Evolutionary conservation across 805 yeast genomes (phyloP).

Genomic region (Jamesozyma spencerorum): DNA sequence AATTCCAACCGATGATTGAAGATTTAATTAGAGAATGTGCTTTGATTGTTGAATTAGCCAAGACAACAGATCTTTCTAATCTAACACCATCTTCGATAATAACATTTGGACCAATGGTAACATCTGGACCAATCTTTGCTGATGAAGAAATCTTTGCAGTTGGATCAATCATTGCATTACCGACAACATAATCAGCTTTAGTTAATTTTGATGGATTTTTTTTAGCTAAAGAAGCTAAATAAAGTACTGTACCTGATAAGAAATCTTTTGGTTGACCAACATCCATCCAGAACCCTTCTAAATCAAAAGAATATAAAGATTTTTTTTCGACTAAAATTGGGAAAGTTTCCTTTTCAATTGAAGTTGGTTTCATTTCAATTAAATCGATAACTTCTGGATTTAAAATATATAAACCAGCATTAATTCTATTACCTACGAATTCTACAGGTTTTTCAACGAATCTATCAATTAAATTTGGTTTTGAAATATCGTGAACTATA

Average conservation of each 20-base stretch:
- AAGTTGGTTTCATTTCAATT: conserved; percentile 96
- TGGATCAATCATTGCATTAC: conserved; percentile 90
- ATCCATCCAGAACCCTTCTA: conserved; percentile 99
- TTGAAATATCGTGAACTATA: conserved; percentile 92
- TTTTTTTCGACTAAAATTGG: conserved; percentile 87
- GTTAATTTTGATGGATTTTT: conserved; percentile 64
- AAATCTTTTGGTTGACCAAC: conserved; percentile 99
- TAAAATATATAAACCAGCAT: conserved; percentile 96
- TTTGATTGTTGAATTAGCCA: conserved; percentile 83
- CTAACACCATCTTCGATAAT: conserved; percentile 97
- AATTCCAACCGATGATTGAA: conserved; percentile 98
- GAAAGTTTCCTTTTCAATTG: conserved; percentile 99
- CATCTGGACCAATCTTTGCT: conserved; percentile 97
- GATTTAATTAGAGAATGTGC: conserved; percentile 97
- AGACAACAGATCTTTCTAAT: conserved; percentile 87
- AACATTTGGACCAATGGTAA: conserved; percentile 93
- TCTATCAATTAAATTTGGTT: conserved; percentile 92
- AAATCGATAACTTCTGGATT: conserved; percentile 96
- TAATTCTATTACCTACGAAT: conserved; percentile 98
- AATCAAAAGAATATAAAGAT: conserved; percentile 86
- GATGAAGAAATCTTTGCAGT: conserved; percentile 85
- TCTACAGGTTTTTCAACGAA: conserved; percentile 99
- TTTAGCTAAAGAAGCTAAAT: conserved; percentile 78
- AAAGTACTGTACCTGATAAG: conserved; percentile 89
- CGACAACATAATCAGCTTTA: conserved; percentile 65